These are phyloP conservation scores for Pseudogymnoascus sp. DNA, from an alignment of 2,329 filamentous ascomycete genomes.

Conservation along the genomic window DNA sequence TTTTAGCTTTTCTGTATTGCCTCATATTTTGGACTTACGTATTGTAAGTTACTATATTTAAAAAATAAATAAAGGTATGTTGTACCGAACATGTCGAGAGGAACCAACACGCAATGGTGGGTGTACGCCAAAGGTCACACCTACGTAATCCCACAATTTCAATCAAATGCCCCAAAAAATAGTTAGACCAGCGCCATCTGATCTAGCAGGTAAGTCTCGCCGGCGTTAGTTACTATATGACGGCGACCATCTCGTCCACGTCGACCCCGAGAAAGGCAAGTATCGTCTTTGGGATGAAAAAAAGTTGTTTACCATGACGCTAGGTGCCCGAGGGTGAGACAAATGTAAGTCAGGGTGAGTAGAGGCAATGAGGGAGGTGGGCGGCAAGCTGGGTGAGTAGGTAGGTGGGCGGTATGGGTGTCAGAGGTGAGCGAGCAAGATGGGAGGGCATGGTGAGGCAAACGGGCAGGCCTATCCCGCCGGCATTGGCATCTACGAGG, in stretches of 20 bases:
- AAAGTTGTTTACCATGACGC: constrained; percentile 1
- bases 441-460: neutral
- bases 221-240: neutral
- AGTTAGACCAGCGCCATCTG: neutral
- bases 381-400: neutral
- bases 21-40: neutral
- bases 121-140: neutral
- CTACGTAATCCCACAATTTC: constrained; percentile 5
- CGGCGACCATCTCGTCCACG: constrained; percentile 45
- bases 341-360: neutral
- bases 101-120: neutral
- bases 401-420: neutral
- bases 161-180: neutral
- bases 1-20: neutral
- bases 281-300: neutral
- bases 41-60: neutral
- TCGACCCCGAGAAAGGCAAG: constrained; percentile 24
- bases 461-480: too few species aligned
- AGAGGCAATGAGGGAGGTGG: neutral
- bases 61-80: neutral
- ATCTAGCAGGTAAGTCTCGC: neutral
- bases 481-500: too few species aligned
- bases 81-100: neutral
- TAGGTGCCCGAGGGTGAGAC: constrained; percentile 4
- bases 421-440: neutral